A percentile compares a stretch with the other conserved stretches of the same genome.
These are phyloP conservation scores for Schizochytrium sp. DNA, from an alignment of 108 stramenopile genomes.

Conservation along the genomic window DNA sequence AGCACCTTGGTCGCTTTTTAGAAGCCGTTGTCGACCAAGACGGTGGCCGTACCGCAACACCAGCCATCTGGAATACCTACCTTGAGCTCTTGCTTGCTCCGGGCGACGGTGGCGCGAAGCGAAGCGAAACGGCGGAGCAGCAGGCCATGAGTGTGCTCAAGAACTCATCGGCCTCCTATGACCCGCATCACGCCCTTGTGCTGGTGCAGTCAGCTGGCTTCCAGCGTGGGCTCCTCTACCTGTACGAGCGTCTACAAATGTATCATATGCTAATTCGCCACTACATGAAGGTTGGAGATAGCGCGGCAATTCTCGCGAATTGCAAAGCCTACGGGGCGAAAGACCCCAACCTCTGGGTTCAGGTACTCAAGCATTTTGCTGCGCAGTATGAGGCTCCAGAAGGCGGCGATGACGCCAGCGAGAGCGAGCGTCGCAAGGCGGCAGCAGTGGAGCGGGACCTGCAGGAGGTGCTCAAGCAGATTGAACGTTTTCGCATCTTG, in stretches of 20 bases:
- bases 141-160: conserved; percentile 30
- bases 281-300: conserved; percentile 11
- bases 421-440: too few species aligned
- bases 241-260: conserved; percentile 28
- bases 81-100: background rate
- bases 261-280: conserved; percentile 16
- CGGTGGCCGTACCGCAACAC: background rate
- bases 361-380: background rate
- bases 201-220: conserved; percentile 38
- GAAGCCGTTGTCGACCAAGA: background rate
- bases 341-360: background rate
- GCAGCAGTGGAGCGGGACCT: background rate
- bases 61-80: background rate
- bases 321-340: background rate
- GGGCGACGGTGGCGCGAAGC: background rate
- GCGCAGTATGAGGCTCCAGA: background rate
- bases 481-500: background rate
- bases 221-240: conserved; percentile 30
- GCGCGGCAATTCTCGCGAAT: background rate
- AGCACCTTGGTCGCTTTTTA: background rate
- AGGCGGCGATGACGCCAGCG: too few species aligned
- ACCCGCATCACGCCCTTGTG: conserved; percentile 38
- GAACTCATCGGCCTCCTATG: conserved; percentile 29
- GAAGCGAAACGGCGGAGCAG: background rate
- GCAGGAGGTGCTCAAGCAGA: background rate